These are phyloP conservation scores for Suillus variegatus DNA, from an alignment of 768 basidiomycete species.

Conservation along the genomic window DNA sequence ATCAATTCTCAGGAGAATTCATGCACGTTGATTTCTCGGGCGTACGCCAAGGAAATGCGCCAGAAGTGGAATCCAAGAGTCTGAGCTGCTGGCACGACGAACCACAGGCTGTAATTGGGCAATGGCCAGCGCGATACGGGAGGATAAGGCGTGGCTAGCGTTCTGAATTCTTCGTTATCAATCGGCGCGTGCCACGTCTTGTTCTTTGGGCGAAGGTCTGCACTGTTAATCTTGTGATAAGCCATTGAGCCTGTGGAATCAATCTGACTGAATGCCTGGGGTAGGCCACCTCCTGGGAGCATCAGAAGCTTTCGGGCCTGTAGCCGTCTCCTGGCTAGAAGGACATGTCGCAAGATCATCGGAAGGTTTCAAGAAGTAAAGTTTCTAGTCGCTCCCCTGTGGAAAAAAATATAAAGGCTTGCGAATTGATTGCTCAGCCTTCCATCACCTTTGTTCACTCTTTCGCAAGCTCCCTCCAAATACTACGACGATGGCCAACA, in stretches of 20 bases:
- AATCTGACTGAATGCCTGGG: neutral
- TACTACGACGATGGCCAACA: conserved; percentile 14
- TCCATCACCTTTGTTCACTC: neutral
- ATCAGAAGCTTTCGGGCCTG: neutral
- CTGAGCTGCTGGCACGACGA: neutral
- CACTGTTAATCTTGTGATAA: neutral
- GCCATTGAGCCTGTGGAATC: neutral
- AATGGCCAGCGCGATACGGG: neutral
- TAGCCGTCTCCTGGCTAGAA: neutral
- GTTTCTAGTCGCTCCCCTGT: neutral
- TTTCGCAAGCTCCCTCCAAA: neutral
- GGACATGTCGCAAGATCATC: neutral
- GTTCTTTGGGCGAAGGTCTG: neutral
- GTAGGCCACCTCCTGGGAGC: neutral
- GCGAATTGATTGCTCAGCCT: neutral
- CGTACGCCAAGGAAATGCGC: no score
- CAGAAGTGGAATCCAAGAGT: neutral
- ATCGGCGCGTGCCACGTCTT: neutral
- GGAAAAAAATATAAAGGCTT: conserved; percentile 4
- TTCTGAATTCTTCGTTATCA: neutral
- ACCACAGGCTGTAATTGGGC: neutral
- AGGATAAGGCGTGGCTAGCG: neutral
- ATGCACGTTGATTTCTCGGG: no score
- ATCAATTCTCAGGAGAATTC: no score
- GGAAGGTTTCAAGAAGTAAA: neutral